Evolutionary conservation across 768 basidiomycete genomes (phyloP).

Genomic region (Leccinum obscurum): DNA sequence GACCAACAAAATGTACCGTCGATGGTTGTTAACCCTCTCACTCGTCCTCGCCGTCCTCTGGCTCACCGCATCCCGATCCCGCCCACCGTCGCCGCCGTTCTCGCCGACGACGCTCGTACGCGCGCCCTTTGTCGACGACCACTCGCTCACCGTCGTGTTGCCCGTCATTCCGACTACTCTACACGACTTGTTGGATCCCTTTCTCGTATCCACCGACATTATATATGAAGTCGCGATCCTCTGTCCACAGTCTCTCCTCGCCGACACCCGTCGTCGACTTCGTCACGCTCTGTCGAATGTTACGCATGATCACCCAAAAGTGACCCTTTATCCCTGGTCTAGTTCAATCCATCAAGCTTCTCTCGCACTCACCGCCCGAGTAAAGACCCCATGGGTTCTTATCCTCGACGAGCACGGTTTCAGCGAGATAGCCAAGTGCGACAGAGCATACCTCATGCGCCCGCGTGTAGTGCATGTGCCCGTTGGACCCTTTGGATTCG

Average conservation of each 20-base stretch:
- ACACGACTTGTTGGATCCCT: conserved; percentile 36
- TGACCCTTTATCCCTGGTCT: conserved; percentile 40
- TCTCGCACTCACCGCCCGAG: conserved; percentile 40
- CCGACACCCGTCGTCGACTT: conserved; percentile 38
- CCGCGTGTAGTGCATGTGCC: conserved; percentile 39
- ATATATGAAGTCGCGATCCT: conserved; percentile 50
- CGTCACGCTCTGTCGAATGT: conserved; percentile 33
- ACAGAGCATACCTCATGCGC: conserved; percentile 42
- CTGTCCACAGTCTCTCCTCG: conserved; percentile 40
- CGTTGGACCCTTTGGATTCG: conserved; percentile 43
- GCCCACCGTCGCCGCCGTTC: neutral
- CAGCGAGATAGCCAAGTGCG: conserved; percentile 30
- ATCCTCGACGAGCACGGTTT: conserved; percentile 52
- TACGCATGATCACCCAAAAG: conserved; percentile 38
- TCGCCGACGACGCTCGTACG: neutral
- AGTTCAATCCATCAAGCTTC: conserved; percentile 21
- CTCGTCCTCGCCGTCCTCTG: conserved; percentile 8
- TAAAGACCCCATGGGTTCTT: conserved; percentile 51
- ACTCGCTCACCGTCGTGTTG: conserved; percentile 49
- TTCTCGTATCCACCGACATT: conserved; percentile 37
- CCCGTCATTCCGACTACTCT: conserved; percentile 41
- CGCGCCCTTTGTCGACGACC: conserved; percentile 17
- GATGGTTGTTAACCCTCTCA: conserved; percentile 4
- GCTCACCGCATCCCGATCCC: conserved; percentile 8
- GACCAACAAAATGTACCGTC: conserved; percentile 6